Evolutionary conservation across 2,329 filamentous ascomycete genomes (phyloP).

Genomic region (Didymosphaeria variabile): DNA sequence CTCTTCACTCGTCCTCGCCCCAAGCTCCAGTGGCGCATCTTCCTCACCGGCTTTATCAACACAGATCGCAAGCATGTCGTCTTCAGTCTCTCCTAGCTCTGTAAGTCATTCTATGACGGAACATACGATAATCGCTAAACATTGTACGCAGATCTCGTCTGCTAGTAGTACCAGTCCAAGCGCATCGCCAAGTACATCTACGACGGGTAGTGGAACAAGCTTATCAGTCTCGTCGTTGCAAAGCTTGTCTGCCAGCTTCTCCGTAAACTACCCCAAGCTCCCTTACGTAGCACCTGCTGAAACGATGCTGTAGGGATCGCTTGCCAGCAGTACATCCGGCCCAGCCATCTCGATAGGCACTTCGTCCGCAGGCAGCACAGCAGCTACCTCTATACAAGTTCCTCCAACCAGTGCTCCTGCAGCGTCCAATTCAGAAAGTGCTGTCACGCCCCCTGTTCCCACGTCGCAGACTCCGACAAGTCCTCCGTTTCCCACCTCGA

Average conservation of each 20-base stretch:
- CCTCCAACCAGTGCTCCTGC: background rate
- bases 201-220: background rate
- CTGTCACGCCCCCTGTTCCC: background rate
- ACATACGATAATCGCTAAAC: background rate
- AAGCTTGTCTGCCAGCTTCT: background rate
- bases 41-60: background rate
- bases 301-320: background rate
- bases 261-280: background rate
- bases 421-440: background rate
- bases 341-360: background rate
- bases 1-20: background rate
- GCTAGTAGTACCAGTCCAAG: background rate
- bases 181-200: background rate
- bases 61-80: background rate
- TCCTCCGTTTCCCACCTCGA: slow-evolving; percentile 1
- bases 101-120: background rate
- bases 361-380: background rate
- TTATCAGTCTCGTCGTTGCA: background rate
- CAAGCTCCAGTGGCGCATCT: background rate
- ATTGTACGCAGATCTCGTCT: background rate
- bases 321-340: background rate
- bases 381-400: background rate
- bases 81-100: background rate
- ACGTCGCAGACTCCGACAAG: background rate
- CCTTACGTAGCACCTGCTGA: background rate